phyloP scores from a whole-genome alignment of 2,329 filamentous ascomycete genomes.

The Scopulariopsis brevicaulis region DNA sequence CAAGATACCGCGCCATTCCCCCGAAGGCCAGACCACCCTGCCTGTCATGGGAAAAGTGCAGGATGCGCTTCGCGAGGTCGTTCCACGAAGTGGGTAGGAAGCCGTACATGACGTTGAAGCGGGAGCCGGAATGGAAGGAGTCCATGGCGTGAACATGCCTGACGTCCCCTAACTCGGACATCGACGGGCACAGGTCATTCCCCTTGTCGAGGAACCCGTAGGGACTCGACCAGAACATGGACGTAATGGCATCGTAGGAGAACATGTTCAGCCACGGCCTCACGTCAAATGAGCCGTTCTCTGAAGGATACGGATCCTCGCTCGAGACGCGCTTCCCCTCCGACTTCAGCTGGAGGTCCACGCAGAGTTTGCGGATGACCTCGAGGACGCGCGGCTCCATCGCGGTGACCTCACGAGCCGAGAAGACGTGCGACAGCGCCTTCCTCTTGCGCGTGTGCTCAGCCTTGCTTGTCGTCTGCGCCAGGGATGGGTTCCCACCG shows the following conservation, averaged over 20 bases:
- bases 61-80: background rate
- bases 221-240: constrained; percentile 2
- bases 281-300: constrained; percentile 1
- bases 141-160: constrained; percentile 4
- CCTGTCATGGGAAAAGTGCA: background rate
- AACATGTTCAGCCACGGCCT: constrained; percentile 7
- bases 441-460: constrained; percentile 3
- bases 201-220: constrained; percentile 4
- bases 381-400: constrained; percentile 5
- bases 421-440: constrained; percentile 4
- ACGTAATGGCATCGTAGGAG: constrained; percentile 6
- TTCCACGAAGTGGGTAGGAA: background rate
- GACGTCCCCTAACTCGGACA: background rate
- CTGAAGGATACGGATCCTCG: background rate
- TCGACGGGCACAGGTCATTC: constrained; percentile 1
- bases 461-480: constrained; percentile 2
- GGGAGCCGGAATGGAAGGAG: background rate
- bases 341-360: constrained; percentile 1
- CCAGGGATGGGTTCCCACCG: background rate
- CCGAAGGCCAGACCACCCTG: constrained; percentile 1
- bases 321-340: background rate
- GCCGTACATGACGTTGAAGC: background rate
- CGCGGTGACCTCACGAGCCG: constrained; percentile 1
- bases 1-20: constrained; percentile 2
- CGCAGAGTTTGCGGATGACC: background rate